Percentiles rank a stretch among this genome's conserved stretches.
Evolutionary conservation across 441 rosid species (phyloP).

Genomic region (Arabidopsis hybrid): DNA sequence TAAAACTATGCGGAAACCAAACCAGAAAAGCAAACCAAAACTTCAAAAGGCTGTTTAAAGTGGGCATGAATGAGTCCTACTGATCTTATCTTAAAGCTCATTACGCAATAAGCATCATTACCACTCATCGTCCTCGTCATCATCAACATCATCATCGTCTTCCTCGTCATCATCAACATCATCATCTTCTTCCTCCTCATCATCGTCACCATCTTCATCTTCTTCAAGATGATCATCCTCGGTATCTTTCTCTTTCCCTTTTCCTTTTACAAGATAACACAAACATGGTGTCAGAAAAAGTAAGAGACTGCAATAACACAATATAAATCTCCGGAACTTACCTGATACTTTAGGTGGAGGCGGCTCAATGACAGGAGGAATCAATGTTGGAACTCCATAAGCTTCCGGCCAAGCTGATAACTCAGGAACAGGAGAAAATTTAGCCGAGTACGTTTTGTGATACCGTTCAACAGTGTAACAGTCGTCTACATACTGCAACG

Average conservation of each 20-base stretch:
- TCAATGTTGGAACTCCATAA: background rate
- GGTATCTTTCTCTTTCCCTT: background rate
- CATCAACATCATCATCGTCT: background rate
- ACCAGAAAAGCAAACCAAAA: background rate
- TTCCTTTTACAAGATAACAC: background rate
- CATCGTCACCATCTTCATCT: background rate
- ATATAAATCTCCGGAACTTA: background rate
- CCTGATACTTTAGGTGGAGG: too few species aligned
- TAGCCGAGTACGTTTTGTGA: background rate
- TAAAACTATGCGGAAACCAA: too few species aligned
- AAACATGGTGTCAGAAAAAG: background rate
- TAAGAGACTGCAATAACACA: background rate
- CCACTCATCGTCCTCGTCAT: background rate
- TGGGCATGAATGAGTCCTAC: background rate
- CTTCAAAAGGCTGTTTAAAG: background rate
- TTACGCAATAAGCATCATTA: background rate
- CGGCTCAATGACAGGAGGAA: background rate
- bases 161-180: background rate
- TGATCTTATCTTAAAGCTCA: background rate
- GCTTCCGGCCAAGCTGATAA: background rate
- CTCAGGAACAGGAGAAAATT: background rate
- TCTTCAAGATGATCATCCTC: background rate
- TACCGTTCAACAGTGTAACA: background rate
- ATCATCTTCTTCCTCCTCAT: background rate
- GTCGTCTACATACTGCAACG: conserved; percentile 5